A percentile compares a stretch with the other conserved stretches of the same genome.
Conservation (phyloP, 768 basidiomycete species). For the Mycena haematopus region DNA sequence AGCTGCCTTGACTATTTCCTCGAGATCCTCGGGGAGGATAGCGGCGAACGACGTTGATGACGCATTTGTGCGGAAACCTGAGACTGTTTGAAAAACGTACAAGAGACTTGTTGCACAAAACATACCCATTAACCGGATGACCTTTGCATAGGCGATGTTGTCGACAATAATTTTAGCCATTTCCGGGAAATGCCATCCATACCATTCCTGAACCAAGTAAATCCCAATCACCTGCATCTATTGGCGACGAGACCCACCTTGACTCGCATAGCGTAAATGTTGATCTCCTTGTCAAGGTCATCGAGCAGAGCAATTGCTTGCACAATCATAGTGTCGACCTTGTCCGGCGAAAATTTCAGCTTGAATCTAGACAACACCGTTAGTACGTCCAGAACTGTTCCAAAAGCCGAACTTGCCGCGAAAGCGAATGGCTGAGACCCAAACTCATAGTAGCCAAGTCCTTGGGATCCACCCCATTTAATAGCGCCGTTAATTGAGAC, state of each 20-base stretch:
- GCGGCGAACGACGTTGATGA: conserved; percentile 83
- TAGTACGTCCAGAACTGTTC: not conserved
- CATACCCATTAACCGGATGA: conserved; percentile 88
- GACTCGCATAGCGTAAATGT: conserved; percentile 98
- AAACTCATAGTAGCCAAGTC: conserved; percentile 97
- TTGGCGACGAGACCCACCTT: conserved; percentile 65
- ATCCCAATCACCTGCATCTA: not conserved
- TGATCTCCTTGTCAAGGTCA: conserved; percentile 99
- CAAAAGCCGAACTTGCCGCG: conserved; percentile 62
- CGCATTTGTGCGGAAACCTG: conserved; percentile 96
- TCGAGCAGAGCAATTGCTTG: conserved; percentile 98
- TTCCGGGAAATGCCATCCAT: conserved; percentile 99
- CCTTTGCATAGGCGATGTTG: conserved; percentile 96
- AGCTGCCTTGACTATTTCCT: conserved; percentile 92
- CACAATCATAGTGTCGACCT: conserved; percentile 99
- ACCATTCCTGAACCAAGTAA: conserved; percentile 84
- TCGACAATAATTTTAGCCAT: conserved; percentile 98
- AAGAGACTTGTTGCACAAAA: conserved; percentile 11
- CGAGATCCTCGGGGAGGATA: conserved; percentile 96
- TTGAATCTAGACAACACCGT: conserved; percentile 76
- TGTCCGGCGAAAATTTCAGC: conserved; percentile 99
- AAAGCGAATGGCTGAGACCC: conserved; percentile 96
- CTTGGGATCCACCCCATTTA: conserved; percentile 91
- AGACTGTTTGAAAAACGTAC: not conserved
- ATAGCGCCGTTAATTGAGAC: conserved; percentile 80